Evolutionary conservation across 139 green algal genomes (phyloP), one percentile per base, ranked within the genome.

Genomic region (Chlamydomonas schloesseri): DNA sequence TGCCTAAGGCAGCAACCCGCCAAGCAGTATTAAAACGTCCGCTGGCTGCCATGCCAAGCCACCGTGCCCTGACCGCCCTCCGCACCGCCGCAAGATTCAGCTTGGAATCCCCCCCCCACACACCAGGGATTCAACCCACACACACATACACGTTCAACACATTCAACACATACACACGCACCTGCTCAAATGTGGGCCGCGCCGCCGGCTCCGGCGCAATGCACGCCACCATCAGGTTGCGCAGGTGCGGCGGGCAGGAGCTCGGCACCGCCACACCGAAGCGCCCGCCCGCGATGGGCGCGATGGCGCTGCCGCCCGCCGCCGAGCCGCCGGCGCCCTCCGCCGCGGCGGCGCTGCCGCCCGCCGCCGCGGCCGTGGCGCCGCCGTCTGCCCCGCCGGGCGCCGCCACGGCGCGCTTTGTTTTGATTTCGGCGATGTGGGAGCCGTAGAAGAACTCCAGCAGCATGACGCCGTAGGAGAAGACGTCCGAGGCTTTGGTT

Each of bases 401-500:
- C 62, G 53, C 11, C 36, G 11, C 37, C 26, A 62, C 36, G 62
- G 29, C 77, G 36, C 42, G 62, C 3, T 36, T 62, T 14, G 60
- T 37, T 36, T 73, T 83, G 13, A 83, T 28, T 13, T 73, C 62
- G 37, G 62, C 37, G 60, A 83, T 73, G 62, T 62, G 36, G 37
- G 37, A 9, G 60, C 77, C 77, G 36, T 83, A 73, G 36, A 34
- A 83, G 64, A 83, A 62, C 60, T 83, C 77, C 37, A 83, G 64
- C n/a, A 83, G 36, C 77, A 83, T 73, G 21, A 83, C 77, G 29
- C 77, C 77, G 36, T 83, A 83, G 62, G 26, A 71, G 75, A 82
- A 82, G 28, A 82, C 75, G 58, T 82, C 75, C 0, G 75, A 42
- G 6, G 75, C 36, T 23, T 72, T 71, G 10, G 75, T 82, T 0